These are phyloP conservation scores for Colletotrichum musicola DNA, from an alignment of 2,329 filamentous ascomycete genomes.

Conservation along the genomic window DNA sequence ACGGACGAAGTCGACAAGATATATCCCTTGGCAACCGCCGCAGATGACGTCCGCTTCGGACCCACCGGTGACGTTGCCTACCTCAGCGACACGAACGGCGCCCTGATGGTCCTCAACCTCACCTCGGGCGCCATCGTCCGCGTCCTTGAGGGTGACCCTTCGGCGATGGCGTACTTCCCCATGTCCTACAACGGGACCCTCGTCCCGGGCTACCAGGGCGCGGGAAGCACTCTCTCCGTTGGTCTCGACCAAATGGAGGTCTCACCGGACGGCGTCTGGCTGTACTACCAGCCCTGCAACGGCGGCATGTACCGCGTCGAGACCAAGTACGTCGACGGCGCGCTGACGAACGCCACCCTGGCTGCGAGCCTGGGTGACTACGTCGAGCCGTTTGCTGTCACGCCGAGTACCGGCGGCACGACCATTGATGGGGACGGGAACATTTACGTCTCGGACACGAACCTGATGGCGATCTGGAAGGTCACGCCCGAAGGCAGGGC, in stretches of 20 bases:
- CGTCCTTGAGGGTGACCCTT: constrained; percentile 8
- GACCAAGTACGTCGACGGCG: constrained; percentile 14
- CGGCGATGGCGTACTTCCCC: constrained; percentile 18
- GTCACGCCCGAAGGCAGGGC: not conserved
- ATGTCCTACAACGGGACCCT: constrained; percentile 22
- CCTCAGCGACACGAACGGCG: constrained; percentile 22
- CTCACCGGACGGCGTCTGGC: constrained; percentile 15
- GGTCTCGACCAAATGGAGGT: constrained; percentile 23
- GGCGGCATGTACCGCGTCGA: constrained; percentile 26
- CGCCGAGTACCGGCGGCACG: constrained; percentile 7
- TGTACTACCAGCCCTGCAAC: constrained; percentile 28
- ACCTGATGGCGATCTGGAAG: constrained; percentile 20
- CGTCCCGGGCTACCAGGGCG: constrained; percentile 15
- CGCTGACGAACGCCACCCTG: constrained; percentile 16
- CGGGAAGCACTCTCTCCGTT: constrained; percentile 10
- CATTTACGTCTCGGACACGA: constrained; percentile 13
- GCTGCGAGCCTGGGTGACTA: constrained; percentile 14
- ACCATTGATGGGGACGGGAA: constrained; percentile 22
- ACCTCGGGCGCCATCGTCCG: not conserved
- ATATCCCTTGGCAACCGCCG: constrained; percentile 19
- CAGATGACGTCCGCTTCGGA: constrained; percentile 19
- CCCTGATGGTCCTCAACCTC: constrained; percentile 11
- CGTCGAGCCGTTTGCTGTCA: constrained; percentile 9
- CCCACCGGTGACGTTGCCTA: constrained; percentile 7
- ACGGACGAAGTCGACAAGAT: constrained; percentile 20